Evolutionary conservation across 2,329 filamentous ascomycete genomes (phyloP).

Genomic region (Pestalotiopsis sp.): DNA sequence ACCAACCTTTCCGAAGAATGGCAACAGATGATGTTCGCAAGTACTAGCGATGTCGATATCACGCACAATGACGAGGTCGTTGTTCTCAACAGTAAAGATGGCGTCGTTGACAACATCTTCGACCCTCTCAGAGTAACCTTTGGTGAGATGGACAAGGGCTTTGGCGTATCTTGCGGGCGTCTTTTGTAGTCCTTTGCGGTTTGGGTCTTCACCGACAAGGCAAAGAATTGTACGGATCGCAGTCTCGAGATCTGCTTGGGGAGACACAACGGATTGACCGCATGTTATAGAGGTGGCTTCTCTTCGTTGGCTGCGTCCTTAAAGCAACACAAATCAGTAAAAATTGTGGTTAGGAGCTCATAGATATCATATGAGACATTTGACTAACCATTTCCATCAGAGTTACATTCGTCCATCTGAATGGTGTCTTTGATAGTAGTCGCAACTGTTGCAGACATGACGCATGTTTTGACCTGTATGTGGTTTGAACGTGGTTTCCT

Average conservation of each 20-base stretch:
- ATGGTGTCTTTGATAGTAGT: no score
- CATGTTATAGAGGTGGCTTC: not conserved
- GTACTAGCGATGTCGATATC: conserved; percentile 90
- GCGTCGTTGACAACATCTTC: conserved; percentile 85
- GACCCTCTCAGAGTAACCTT: conserved; percentile 91
- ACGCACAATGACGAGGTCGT: conserved; percentile 92
- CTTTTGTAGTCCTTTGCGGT: conserved; percentile 60
- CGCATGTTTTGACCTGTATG: no score
- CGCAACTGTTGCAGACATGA: no score
- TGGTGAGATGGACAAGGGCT: conserved; percentile 89
- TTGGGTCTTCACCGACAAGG: conserved; percentile 64
- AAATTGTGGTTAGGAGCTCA: no score
- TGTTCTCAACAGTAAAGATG: conserved; percentile 90
- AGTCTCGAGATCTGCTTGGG: not conserved
- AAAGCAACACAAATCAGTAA: no score
- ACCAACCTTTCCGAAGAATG: conserved; percentile 75
- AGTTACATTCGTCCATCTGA: no score
- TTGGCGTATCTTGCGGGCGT: conserved; percentile 85
- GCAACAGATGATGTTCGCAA: conserved; percentile 93
- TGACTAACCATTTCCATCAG: no score
- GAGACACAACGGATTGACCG: not conserved
- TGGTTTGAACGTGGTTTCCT: no score
- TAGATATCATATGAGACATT: no score
- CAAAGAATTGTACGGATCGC: conserved; percentile 57
- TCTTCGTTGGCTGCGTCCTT: not conserved